These are phyloP conservation scores for Erodium moschatum DNA, from an alignment of 441 rosid species.

Conservation along the genomic window DNA sequence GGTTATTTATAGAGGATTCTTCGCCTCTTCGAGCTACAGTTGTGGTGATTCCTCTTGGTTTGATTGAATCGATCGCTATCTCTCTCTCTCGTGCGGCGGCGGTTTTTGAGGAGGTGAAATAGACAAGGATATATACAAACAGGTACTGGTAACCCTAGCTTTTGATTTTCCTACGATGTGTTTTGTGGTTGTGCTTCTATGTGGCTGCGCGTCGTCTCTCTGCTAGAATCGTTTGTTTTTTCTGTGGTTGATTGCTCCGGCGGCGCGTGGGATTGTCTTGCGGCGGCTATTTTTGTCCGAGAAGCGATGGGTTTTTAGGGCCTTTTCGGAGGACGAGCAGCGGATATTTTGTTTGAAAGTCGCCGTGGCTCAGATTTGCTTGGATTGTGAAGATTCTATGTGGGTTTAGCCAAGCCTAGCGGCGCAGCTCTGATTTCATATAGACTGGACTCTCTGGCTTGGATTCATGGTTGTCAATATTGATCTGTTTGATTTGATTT, in stretches of 20 bases:
- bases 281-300: no score
- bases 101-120: background rate
- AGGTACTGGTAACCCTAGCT: slow-evolving; percentile 35
- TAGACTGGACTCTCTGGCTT: background rate
- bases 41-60: background rate
- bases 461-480: background rate
- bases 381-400: background rate
- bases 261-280: slow-evolving; percentile 12
- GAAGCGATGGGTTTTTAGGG: background rate
- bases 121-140: slow-evolving; percentile 18
- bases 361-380: slow-evolving; percentile 1
- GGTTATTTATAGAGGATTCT: background rate
- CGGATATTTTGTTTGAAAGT: no score
- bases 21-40: background rate
- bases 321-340: background rate
- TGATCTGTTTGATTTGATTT: slow-evolving; percentile 4
- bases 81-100: slow-evolving; percentile 15
- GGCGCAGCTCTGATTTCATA: background rate
- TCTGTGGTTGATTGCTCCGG: no score
- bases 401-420: background rate
- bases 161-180: slow-evolving; percentile 29
- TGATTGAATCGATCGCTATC: slow-evolving; percentile 17
- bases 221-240: background rate
- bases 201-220: no score
- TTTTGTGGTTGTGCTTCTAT: slow-evolving; percentile 20